Evolutionary conservation across 805 yeast species (phyloP).

Genomic region (Maudiozyma saulgeensis): DNA sequence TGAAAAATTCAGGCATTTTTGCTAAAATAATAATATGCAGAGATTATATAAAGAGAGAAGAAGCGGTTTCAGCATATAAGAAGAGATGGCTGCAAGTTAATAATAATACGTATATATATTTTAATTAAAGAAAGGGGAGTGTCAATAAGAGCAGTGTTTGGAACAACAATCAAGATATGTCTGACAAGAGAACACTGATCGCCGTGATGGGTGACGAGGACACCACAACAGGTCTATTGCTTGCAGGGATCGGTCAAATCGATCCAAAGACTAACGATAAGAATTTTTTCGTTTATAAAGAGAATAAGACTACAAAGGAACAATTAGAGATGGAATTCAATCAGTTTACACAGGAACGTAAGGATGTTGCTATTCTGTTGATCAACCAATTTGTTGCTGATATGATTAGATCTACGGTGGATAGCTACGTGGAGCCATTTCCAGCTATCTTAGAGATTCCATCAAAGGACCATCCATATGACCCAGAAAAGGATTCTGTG

Average conservation of each 20-base stretch:
- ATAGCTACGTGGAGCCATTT: constrained; percentile 78
- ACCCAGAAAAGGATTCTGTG: constrained; percentile 95
- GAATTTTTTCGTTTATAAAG: constrained; percentile 74
- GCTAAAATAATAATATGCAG: background rate
- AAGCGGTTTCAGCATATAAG: background rate
- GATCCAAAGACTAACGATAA: constrained; percentile 40
- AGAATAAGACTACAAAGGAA: constrained; percentile 67
- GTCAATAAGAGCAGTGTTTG: background rate
- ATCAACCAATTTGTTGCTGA: constrained; percentile 96
- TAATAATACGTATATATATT: too few species aligned
- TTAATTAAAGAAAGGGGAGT: background rate
- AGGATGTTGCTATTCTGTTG: constrained; percentile 85
- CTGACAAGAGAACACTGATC: constrained; percentile 61
- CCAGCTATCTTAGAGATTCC: constrained; percentile 97
- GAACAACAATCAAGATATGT: constrained; percentile 3
- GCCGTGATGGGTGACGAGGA: constrained; percentile 98
- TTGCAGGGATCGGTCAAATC: constrained; percentile 93
- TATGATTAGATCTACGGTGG: constrained; percentile 71
- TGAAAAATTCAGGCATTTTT: too few species aligned
- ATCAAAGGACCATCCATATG: constrained; percentile 96
- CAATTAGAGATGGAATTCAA: constrained; percentile 69
- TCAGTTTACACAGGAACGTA: constrained; percentile 60
- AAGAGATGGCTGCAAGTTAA: background rate
- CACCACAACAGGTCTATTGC: constrained; percentile 86
- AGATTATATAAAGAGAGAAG: background rate